phyloP scores from a whole-genome alignment of 2,329 filamentous ascomycete species.

The Stagonosporopsis tanaceti region DNA sequence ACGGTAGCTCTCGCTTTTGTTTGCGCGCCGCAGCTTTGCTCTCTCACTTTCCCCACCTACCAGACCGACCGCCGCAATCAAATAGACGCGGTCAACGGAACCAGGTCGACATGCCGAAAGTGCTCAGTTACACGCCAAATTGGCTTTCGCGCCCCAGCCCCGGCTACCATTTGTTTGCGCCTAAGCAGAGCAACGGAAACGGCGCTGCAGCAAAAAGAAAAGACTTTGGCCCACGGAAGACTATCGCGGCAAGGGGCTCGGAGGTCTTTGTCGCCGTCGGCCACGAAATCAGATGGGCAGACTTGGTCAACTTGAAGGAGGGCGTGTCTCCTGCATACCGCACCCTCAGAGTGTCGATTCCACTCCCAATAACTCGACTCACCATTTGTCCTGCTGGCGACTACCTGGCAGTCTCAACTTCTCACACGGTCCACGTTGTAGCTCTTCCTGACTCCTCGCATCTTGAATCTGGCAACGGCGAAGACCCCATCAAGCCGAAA shows the following conservation, averaged over 20 bases:
- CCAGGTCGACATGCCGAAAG: conserved; percentile 74
- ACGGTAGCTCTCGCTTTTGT: conserved; percentile 10
- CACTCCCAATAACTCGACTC: conserved; percentile 84
- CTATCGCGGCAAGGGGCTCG: conserved; percentile 80
- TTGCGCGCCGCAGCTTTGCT: conserved; percentile 11
- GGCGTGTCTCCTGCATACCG: conserved; percentile 39
- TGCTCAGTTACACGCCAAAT: conserved; percentile 82
- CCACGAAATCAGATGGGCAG: conserved; percentile 90
- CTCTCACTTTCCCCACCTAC: conserved; percentile 8
- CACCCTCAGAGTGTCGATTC: conserved; percentile 76
- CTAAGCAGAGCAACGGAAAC: conserved; percentile 51
- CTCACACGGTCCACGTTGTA: conserved; percentile 86
- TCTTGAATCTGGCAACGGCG: conserved; percentile 75
- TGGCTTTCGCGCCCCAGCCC: conserved; percentile 84
- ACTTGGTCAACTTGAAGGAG: conserved; percentile 81
- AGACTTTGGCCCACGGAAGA: conserved; percentile 58
- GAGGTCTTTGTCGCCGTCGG: conserved; percentile 90
- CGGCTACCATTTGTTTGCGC: conserved; percentile 79
- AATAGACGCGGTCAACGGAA: background rate
- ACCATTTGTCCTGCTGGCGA: conserved; percentile 82
- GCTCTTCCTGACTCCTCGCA: conserved; percentile 83
- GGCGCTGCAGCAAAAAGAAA: conserved; percentile 35
- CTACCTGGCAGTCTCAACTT: conserved; percentile 84
- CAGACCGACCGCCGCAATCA: background rate
- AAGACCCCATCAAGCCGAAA: conserved; percentile 76